phyloP scores from a whole-genome alignment of 148 eudicot genomes.

The Oxyria digyna region DNA sequence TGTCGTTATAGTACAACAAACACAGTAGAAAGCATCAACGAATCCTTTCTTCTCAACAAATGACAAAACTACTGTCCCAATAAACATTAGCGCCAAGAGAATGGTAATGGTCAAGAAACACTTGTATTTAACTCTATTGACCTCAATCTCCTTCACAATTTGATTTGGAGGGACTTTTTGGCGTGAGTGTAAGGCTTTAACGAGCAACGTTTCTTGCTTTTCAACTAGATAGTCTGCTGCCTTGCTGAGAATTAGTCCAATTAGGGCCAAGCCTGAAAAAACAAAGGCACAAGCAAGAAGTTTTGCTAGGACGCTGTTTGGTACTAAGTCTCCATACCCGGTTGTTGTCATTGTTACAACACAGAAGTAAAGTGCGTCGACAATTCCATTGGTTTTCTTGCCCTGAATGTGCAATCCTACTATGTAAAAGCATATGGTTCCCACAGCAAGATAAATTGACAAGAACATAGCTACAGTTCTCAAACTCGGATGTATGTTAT shows the following conservation, averaged over 20 bases:
- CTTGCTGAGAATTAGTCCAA: constrained; percentile 47
- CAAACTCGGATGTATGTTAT: constrained; percentile 50
- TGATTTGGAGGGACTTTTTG: constrained; percentile 32
- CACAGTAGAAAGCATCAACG: constrained; percentile 84
- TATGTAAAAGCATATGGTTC: constrained; percentile 48
- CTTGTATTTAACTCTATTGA: constrained; percentile 45
- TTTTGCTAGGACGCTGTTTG: constrained; percentile 36
- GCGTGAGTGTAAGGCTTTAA: constrained; percentile 39
- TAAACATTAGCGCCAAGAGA: constrained; percentile 36
- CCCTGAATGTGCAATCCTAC: constrained; percentile 46
- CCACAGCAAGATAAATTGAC: constrained; percentile 37
- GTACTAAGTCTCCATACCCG: constrained; percentile 93
- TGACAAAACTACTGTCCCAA: constrained; percentile 50
- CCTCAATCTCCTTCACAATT: constrained; percentile 49
- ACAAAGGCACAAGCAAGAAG: constrained; percentile 82
- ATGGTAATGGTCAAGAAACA: constrained; percentile 22
- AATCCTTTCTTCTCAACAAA: constrained; percentile 46
- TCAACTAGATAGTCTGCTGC: constrained; percentile 81
- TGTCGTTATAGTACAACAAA: constrained; percentile 70
- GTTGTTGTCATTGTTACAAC: constrained; percentile 92
- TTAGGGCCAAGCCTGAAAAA: constrained; percentile 63
- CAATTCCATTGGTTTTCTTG: constrained; percentile 39
- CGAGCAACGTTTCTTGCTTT: constrained; percentile 64
- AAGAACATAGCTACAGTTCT: constrained; percentile 34
- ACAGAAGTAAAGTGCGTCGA: constrained; percentile 81